Conservation (phyloP, 768 basidiomycete species). For the Russula sp. region DNA sequence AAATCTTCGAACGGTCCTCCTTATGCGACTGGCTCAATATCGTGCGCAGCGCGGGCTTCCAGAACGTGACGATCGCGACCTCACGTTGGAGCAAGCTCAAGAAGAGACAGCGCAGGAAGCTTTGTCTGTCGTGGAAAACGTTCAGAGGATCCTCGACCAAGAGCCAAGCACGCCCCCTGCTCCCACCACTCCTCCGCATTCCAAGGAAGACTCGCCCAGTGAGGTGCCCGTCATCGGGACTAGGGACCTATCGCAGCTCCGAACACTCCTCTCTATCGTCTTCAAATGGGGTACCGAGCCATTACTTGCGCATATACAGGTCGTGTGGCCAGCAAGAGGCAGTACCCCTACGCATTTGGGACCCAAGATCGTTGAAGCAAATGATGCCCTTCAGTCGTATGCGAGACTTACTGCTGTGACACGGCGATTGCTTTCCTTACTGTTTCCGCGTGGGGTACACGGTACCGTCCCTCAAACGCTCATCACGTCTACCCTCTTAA, state of each 20-base stretch:
- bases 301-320: conserved; percentile 40
- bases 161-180: background rate
- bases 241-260: conserved; percentile 56
- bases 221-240: conserved; percentile 47
- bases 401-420: conserved; percentile 39
- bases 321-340: conserved; percentile 35
- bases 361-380: conserved; percentile 43
- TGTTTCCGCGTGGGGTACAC: conserved; percentile 51
- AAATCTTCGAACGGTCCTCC: conserved; percentile 18
- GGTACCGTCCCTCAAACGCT: conserved; percentile 48
- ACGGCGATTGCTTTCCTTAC: conserved; percentile 39
- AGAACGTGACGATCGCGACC: background rate
- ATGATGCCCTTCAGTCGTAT: conserved; percentile 40
- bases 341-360: conserved; percentile 17
- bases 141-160: conserved; percentile 22
- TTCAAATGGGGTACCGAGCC: conserved; percentile 70
- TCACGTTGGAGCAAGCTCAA: conserved; percentile 17
- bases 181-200: background rate
- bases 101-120: conserved; percentile 20
- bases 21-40: conserved; percentile 18
- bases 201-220: conserved; percentile 5
- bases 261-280: conserved; percentile 57
- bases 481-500: conserved; percentile 52
- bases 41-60: conserved; percentile 15
- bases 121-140: conserved; percentile 17